Conservation (phyloP, 179 eudicot species). For the Carnegiea gigantea region DNA sequence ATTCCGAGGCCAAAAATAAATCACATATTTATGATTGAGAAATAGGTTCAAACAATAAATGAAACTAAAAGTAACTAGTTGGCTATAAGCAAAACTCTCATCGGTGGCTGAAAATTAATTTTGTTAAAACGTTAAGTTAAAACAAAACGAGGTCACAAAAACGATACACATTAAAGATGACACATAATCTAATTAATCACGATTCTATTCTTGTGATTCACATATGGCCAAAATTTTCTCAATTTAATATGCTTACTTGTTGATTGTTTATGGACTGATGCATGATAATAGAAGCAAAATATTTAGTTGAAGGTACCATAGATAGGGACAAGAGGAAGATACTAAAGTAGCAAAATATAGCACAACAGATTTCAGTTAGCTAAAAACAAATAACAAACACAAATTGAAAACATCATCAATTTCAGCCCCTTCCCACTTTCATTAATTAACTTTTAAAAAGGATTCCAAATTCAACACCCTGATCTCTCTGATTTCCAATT, state of each 20-base stretch:
- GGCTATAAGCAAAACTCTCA: too few relatives aligned
- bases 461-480: conserved; percentile 10
- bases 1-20: too few relatives aligned
- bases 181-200: too few relatives aligned
- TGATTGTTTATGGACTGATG: background rate
- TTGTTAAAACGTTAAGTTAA: too few relatives aligned
- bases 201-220: background rate
- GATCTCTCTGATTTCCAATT: conserved; percentile 16
- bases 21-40: too few relatives aligned
- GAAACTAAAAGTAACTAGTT: too few relatives aligned
- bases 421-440: background rate
- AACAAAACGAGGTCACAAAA: too few relatives aligned
- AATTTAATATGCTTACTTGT: too few relatives aligned
- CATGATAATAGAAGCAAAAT: background rate
- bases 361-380: conserved; percentile 15
- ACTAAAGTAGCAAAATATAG: conserved; percentile 19
- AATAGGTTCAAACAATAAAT: too few relatives aligned
- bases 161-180: too few relatives aligned
- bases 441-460: background rate
- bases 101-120: too few relatives aligned
- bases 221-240: too few relatives aligned
- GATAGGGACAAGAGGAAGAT: conserved; percentile 17
- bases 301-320: background rate
- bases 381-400: conserved; percentile 18
- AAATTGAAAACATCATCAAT: conserved; percentile 5